Evolutionary conservation across 2,329 filamentous ascomycete species (phyloP), one percentile per base, ranked within the genome.

Genomic region (Colletotrichum lindemuthianum): DNA sequence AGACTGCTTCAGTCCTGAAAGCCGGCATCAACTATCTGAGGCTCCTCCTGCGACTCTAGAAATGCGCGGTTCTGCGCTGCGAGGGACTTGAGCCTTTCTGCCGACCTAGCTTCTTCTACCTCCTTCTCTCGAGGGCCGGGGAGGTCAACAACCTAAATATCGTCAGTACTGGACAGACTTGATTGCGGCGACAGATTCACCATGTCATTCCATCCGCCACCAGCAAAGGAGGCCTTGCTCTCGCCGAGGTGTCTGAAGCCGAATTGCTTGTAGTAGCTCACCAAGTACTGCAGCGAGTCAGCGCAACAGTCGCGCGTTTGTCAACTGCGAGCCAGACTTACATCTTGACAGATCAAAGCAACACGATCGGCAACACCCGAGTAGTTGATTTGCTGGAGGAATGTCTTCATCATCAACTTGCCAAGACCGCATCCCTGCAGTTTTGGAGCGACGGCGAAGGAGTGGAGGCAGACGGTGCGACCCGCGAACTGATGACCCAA

Each of bases 191-290:
- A 24, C 4, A 5, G 24, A 24, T 24, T 75, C 75, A 93, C 91
- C 92, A 97, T 88, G 74, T 96, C 89, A 70, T 87, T 84, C 93
- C 93, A 97, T 15, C 88, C 89, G 37, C 92, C 92, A 41, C 92
- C 92, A 16, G 89, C 91, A 77, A 93, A 93, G 63, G 86, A 82
- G 54, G 87, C 90, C 65, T 86, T 79, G 75, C 92, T 96, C 53
- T 83, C 79, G 0, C 93, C 92, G 36, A 83, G 77, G 69, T 90
- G 86, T 69, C 81, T 80, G 74, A 96, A 97, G 0, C 92, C 88
- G 69, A 92, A 84, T n/a, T 84, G 84, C 74, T 90, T 85, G 74
- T 97, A 97, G 75, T 91, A 97, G 1, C 80, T 80, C 33, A 95
- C 81, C 41, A 95, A 81, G 60, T 89, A 82, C 86, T 88, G 48